A percentile compares a stretch with the other conserved stretches of the same genome.
Evolutionary conservation across 192 early-diverging fungal genomes (phyloP).

Genomic region (Coemansia sp.): DNA sequence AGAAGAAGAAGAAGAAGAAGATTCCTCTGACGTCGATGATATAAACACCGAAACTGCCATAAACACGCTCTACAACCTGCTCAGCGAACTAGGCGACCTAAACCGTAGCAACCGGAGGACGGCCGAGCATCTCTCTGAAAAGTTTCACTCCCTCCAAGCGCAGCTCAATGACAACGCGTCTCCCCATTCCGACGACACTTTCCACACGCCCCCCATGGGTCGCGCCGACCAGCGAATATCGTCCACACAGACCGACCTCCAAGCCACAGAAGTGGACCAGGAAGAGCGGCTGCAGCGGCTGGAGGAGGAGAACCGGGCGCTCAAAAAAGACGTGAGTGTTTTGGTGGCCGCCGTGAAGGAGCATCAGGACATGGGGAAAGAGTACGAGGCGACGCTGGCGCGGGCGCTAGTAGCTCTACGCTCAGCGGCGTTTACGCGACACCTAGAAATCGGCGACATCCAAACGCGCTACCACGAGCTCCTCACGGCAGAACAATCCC

Average conservation of each 20-base stretch:
- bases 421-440: slow-evolving; percentile 37
- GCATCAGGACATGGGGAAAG: slow-evolving; percentile 42
- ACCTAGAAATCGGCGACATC: slow-evolving; percentile 25
- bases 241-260: slow-evolving; percentile 11
- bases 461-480: slow-evolving; percentile 39
- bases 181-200: neutral
- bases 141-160: slow-evolving; percentile 38
- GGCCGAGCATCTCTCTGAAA: slow-evolving; percentile 35
- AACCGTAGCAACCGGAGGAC: slow-evolving; percentile 44
- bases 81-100: slow-evolving; percentile 46
- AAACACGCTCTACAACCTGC: slow-evolving; percentile 49
- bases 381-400: slow-evolving; percentile 42
- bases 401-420: slow-evolving; percentile 33
- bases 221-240: neutral
- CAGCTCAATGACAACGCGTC: slow-evolving; percentile 8
- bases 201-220: slow-evolving; percentile 30
- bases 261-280: neutral
- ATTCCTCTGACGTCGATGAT: slow-evolving; percentile 33
- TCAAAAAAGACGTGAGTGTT: slow-evolving; percentile 18
- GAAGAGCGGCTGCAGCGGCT: neutral
- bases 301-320: slow-evolving; percentile 26
- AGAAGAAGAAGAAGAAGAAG: neutral
- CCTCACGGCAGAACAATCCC: slow-evolving; percentile 20
- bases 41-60: slow-evolving; percentile 48
- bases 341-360: slow-evolving; percentile 34